Base-by-base conservation (phyloP, 2,329 filamentous ascomycete genomes). In the Calonectria multiphialidica region DNA sequence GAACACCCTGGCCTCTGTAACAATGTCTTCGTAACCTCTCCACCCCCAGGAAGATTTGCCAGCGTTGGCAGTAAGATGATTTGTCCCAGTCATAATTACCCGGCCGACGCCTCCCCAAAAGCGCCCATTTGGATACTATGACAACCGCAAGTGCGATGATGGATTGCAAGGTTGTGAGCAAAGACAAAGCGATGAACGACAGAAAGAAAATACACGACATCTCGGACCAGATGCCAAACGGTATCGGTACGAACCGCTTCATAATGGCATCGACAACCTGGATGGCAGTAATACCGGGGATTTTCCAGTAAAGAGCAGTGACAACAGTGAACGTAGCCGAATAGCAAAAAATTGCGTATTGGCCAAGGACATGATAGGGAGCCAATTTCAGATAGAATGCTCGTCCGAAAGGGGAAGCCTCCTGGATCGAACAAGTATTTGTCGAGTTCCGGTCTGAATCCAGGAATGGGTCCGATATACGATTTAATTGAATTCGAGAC, bases 21-120 rank as follows among this genome's bases (percentile, higher is more conserved):
- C 88, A 89, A 47, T 85, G 81, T 10, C 87, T 83, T 2, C 88
- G 85, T 3, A 91, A 79, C 23, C 84, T 84, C 81, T 90, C 89
- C 45, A 90, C 84, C 35, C 84, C 84, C 3, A 90, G 82, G 76
- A 88, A 88, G 10, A 90, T 77, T 76, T 91, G 88, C 88, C 89
- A 91, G 42, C 88, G 86, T 76, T 91, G 89, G 80, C 88, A 90
- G 81, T 90, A 91, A 18, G 84, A 83, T 23, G 83, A 87, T 78
- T 87, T 87, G 77, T 91, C 89, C 89, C 89, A 91, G 79, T 90
- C 87, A 75, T 89, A 89, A 72, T 87, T 87, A 15, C 89, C 89
- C 3, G 86, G 86, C 72, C 81, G 80, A 44, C 89, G 84, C n/a
- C 86, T 85, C 18, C 89, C 89, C 30, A 90, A 82, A 3, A 90